Percentiles rank a stretch among this genome's conserved stretches.
phyloP scores from a whole-genome alignment of 352 stramenopile genomes.

The Phytophthora foliorum region DNA sequence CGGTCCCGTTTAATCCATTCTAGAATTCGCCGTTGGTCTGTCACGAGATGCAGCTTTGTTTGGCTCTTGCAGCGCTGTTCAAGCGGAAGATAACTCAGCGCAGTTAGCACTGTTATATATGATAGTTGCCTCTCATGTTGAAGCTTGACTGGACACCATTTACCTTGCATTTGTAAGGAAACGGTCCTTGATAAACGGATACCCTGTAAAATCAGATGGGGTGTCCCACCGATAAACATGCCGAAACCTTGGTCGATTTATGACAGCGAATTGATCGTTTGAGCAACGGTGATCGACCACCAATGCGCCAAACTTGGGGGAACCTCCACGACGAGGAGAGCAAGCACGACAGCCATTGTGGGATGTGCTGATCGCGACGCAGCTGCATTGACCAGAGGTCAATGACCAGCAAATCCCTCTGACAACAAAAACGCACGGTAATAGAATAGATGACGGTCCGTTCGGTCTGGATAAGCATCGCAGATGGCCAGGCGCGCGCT shows the following conservation, averaged over 20 bases:
- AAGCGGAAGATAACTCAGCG: neutral
- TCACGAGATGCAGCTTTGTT: neutral
- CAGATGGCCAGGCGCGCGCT: conserved; percentile 7
- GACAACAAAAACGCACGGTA: conserved; percentile 13
- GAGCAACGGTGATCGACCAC: no score
- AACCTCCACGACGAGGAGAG: no score
- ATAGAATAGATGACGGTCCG: conserved; percentile 9
- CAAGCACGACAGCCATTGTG: neutral
- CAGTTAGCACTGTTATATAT: neutral
- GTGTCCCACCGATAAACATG: neutral
- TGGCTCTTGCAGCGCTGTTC: neutral
- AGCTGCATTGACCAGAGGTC: neutral
- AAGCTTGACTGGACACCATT: conserved; percentile 1
- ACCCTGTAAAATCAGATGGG: neutral
- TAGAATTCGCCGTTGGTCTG: neutral
- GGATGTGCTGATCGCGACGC: conserved; percentile 6
- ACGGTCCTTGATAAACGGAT: neutral
- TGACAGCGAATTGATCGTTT: no score
- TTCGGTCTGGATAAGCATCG: conserved; percentile 9
- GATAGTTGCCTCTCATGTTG: conserved; percentile 18
- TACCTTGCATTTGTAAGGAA: neutral
- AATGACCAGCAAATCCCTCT: conserved; percentile 17
- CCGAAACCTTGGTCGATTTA: neutral
- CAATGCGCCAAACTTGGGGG: no score
- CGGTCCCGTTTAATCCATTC: neutral